A percentile compares a stretch with the other conserved stretches of the same genome.
These are phyloP conservation scores for Lotmaria passim DNA, from an alignment of 208 protist genomes.

Conservation along the genomic window DNA sequence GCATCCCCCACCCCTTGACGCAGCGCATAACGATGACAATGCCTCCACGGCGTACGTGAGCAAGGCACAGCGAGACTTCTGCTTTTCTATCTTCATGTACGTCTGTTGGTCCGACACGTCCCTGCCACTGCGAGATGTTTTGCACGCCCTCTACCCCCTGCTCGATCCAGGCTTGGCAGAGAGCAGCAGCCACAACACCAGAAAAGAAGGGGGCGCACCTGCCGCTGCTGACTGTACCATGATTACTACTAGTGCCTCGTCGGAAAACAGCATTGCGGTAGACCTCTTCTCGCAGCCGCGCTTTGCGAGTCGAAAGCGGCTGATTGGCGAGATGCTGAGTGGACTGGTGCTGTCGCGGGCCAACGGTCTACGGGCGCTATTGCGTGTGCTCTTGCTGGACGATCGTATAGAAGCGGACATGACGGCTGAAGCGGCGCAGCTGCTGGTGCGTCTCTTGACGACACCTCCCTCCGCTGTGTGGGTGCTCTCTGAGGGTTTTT, in stretches of 20 bases:
- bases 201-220: too few relatives aligned
- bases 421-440: conserved; percentile 54
- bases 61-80: conserved; percentile 44
- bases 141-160: conserved; percentile 76
- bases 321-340: conserved; percentile 54
- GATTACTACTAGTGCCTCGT: neutral
- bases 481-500: neutral
- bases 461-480: conserved; percentile 5
- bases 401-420: conserved; percentile 52
- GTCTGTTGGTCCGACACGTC: conserved; percentile 50
- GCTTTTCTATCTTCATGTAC: conserved; percentile 55
- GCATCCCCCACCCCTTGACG: conserved; percentile 7
- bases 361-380: conserved; percentile 52
- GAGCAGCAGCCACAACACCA: neutral
- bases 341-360: conserved; percentile 49
- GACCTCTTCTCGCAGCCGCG: conserved; percentile 46
- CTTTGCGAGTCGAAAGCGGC: conserved; percentile 36
- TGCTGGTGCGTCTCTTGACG: conserved; percentile 57
- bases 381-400: conserved; percentile 68
- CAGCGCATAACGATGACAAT: conserved; percentile 20
- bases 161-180: conserved; percentile 39
- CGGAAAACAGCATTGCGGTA: conserved; percentile 53
- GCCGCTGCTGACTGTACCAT: neutral
- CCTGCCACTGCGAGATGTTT: conserved; percentile 39
- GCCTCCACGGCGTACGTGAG: conserved; percentile 68